Conservation (phyloP, 2,329 filamentous ascomycete species). For the Pestalotiopsis sp. region DNA sequence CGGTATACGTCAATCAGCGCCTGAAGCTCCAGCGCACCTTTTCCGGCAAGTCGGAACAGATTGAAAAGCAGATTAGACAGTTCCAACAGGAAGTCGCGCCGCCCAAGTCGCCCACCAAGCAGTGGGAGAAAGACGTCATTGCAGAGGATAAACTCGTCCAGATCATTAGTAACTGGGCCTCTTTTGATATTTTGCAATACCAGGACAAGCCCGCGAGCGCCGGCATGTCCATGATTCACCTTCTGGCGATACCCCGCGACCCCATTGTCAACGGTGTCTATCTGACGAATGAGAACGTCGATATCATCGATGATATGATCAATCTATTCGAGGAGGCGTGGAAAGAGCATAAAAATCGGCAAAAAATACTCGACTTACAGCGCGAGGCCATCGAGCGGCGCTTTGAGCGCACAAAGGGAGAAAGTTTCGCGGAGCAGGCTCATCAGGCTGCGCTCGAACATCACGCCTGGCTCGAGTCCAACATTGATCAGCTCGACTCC, state of each 20-base stretch:
- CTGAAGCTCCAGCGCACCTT: not conserved
- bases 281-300: not conserved
- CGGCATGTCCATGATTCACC: constrained; percentile 14
- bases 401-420: not conserved
- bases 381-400: constrained; percentile 6
- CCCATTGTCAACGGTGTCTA: constrained; percentile 4
- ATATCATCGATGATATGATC: constrained; percentile 11
- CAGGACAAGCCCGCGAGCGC: constrained; percentile 7
- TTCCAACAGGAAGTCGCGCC: not conserved
- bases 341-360: not conserved
- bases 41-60: not conserved
- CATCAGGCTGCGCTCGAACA: not conserved
- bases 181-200: constrained; percentile 13
- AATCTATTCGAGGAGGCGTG: not conserved
- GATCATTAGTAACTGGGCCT: constrained; percentile 12
- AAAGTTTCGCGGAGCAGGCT: constrained; percentile 6
- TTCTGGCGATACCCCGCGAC: constrained; percentile 6
- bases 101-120: not conserved
- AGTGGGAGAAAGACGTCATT: constrained; percentile 2
- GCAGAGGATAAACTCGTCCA: not conserved
- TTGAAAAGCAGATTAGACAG: not conserved
- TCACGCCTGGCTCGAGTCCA: not conserved
- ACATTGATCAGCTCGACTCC: not conserved
- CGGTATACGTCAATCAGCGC: not conserved
- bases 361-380: constrained; percentile 5